Conservation (phyloP, 257 asterid species). For the Capsicum baccatum region DNA sequence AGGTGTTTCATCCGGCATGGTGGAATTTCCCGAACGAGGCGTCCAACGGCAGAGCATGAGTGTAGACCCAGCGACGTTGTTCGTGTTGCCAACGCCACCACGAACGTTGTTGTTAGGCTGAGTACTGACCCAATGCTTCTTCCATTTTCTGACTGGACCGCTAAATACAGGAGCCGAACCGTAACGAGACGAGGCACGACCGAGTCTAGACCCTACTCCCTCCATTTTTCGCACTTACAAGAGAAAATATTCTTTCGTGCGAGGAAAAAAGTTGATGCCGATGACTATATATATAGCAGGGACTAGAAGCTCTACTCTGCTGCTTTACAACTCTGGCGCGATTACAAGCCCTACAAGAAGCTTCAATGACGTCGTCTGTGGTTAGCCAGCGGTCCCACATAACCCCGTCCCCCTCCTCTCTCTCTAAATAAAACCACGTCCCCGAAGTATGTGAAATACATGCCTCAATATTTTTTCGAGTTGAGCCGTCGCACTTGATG, state of each 20-base stretch:
- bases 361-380: not conserved
- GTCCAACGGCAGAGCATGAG: constrained; percentile 88
- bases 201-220: constrained; percentile 60
- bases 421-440: too few relatives aligned
- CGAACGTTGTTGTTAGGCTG: constrained; percentile 36
- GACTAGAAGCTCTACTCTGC: not conserved
- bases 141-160: constrained; percentile 90
- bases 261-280: not conserved
- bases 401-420: too few relatives aligned
- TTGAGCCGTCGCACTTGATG: too few relatives aligned
- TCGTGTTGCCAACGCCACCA: constrained; percentile 32
- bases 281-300: not conserved
- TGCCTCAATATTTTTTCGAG: too few relatives aligned
- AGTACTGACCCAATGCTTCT: constrained; percentile 78
- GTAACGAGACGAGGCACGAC: constrained; percentile 72
- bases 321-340: constrained; percentile 11
- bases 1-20: constrained; percentile 40
- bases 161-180: constrained; percentile 60
- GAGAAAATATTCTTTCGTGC: not conserved
- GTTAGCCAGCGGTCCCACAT: not conserved
- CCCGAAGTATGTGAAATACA: too few relatives aligned
- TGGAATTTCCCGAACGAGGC: constrained; percentile 52
- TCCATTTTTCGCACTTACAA: constrained; percentile 48
- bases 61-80: constrained; percentile 43
- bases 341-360: not conserved